Base-by-base conservation (phyloP, 2,329 filamentous ascomycete genomes). In the Fusarium paranaense region DNA sequence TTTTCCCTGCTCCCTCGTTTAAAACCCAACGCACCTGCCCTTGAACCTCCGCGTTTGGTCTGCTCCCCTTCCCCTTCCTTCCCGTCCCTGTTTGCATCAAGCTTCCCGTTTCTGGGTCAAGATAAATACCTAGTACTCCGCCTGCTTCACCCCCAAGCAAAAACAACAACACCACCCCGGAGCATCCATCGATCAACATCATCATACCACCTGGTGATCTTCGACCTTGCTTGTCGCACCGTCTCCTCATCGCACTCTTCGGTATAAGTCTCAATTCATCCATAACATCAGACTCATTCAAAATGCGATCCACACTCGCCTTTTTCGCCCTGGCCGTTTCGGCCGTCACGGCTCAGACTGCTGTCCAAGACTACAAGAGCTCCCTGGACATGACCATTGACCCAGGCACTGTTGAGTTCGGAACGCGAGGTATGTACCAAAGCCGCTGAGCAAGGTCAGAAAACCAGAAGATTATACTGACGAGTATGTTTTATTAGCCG, bases 261-360 rank as follows among this genome's bases (percentile, higher is more conserved):
- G 25, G 47, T 42, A 58, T 62, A 13, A 22, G 16, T 16, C 25
- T 62, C 56, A 37, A 52, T 64, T 52, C 42, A 63, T 69, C 35
- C 38, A 57, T 52, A 69, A 67, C 63, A 38, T 32, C 69, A 68
- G 69, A 71, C 72, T 64, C 58, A 47, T 33, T 74, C 82, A 82
- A 73, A 60, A 87, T 87, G 86, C 85, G 84, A 76, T 80, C 80
- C 72, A 80, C 81, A 72, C 71, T 82, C 69, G 79, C 83, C 69
- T 69, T 86, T 73, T 75, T 85, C 75, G 84, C 85, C 79, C 80
- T 88, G 73, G 87, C 87, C 74, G 81, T 83, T 72, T 79, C 82
- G 66, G 78, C 82, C 68, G 85, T 83, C 72, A 83, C 82, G 69
- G 85, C 86, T 59, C 83, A 74, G 65, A 20, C 85, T 70, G 6